These are phyloP conservation scores for Exserohilum turcica DNA, from an alignment of 2,329 filamentous ascomycete genomes.

Conservation along the genomic window DNA sequence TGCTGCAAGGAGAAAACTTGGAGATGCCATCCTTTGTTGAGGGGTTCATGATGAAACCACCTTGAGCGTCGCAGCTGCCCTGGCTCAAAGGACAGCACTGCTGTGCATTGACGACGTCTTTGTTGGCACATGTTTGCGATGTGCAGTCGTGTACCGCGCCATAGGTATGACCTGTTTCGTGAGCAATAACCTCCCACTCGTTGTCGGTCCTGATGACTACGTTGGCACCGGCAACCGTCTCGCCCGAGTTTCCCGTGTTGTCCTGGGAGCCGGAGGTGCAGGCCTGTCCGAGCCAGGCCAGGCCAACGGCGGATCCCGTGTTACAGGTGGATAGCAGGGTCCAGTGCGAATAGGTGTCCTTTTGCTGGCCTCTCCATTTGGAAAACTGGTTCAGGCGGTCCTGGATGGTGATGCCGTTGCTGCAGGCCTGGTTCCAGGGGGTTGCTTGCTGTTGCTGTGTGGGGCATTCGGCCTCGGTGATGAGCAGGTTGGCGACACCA, in stretches of 20 bases:
- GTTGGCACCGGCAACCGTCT: slow-evolving; percentile 84
- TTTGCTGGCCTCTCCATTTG: slow-evolving; percentile 76
- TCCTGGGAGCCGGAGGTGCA: slow-evolving; percentile 66
- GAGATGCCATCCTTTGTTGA: slow-evolving; percentile 75
- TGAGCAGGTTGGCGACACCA: slow-evolving; percentile 82
- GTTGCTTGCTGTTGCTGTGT: slow-evolving; percentile 67
- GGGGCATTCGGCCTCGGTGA: slow-evolving; percentile 77
- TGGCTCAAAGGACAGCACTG: slow-evolving; percentile 81
- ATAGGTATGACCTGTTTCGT: slow-evolving; percentile 93
- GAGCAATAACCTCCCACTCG: slow-evolving; percentile 95
- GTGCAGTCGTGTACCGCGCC: slow-evolving; percentile 95
- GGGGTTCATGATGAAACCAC: slow-evolving; percentile 94
- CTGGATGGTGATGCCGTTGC: slow-evolving; percentile 65
- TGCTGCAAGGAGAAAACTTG: slow-evolving; percentile 82
- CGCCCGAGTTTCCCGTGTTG: slow-evolving; percentile 56
- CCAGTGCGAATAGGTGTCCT: slow-evolving; percentile 90
- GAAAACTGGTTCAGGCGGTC: slow-evolving; percentile 87
- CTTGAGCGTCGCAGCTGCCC: slow-evolving; percentile 72
- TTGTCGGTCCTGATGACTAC: slow-evolving; percentile 82
- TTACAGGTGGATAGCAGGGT: slow-evolving; percentile 82
- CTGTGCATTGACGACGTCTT: slow-evolving; percentile 63
- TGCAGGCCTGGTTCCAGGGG: slow-evolving; percentile 84
- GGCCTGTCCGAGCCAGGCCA: slow-evolving; percentile 91
- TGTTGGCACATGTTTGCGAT: slow-evolving; percentile 66
- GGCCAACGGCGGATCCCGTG: slow-evolving; percentile 82